Percentiles rank a stretch among this genome's conserved stretches.
Evolutionary conservation across 805 yeast species (phyloP).

Genomic region (Debaryomyces prosopidis): DNA sequence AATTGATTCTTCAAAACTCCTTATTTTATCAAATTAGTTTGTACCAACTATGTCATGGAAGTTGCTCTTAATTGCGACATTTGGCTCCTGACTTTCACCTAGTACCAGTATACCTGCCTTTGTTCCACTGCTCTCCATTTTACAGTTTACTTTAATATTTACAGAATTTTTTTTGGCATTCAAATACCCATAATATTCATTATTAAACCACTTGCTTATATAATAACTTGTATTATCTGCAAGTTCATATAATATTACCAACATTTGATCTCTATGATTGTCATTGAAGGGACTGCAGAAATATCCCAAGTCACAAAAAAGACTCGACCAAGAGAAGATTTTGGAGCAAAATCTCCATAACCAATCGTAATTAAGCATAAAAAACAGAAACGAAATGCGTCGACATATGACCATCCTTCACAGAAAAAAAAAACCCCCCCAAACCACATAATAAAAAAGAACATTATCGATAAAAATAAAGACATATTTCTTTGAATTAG

Average conservation of each 20-base stretch:
- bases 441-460: constrained; percentile 64
- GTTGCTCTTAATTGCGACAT: constrained; percentile 5
- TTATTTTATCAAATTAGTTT: too few species aligned
- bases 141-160: too few species aligned
- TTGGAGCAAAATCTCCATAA: constrained; percentile 75
- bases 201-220: constrained; percentile 1
- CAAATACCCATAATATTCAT: constrained; percentile 5
- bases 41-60: constrained; percentile 3
- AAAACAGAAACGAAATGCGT: constrained; percentile 73
- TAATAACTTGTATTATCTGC: constrained; percentile 13
- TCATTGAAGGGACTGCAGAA: constrained; percentile 84
- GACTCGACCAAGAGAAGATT: constrained; percentile 61
- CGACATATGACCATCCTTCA: constrained; percentile 74
- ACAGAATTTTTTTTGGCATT: constrained; percentile 7
- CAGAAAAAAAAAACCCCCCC: constrained; percentile 63
- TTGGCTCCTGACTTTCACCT: constrained; percentile 2
- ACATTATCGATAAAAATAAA: constrained; percentile 36
- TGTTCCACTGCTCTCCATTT: too few species aligned
- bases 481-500: constrained; percentile 39
- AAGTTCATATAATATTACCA: constrained; percentile 56
- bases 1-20: too few species aligned
- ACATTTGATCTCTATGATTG: constrained; percentile 70
- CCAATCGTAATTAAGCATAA: constrained; percentile 80
- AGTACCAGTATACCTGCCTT: too few species aligned
- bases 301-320: constrained; percentile 81